Evolutionary conservation across 805 yeast species (phyloP).

Genomic region (Sugiyamaella boreocaroliniensis): DNA sequence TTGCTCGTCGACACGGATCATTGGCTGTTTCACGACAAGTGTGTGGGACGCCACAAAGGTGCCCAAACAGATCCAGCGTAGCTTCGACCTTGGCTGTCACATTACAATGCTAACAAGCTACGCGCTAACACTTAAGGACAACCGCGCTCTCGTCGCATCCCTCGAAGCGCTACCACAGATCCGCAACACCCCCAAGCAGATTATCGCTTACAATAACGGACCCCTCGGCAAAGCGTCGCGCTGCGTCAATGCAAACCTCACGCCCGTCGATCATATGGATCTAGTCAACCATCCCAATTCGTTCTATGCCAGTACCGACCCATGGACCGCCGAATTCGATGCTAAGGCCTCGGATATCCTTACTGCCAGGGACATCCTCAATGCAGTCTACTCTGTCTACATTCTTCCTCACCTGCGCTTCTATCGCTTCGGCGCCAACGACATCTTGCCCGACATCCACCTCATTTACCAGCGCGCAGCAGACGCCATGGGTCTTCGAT

Average conservation of each 20-base stretch:
- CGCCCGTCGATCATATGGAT: conserved; percentile 8
- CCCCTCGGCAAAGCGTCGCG: conserved; percentile 8
- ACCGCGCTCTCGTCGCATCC: background rate
- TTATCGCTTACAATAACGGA: conserved; percentile 11
- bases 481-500: conserved; percentile 3
- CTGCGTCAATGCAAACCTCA: conserved; percentile 4
- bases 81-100: conserved; percentile 1
- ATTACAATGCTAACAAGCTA: conserved; percentile 1
- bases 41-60: conserved; percentile 4
- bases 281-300: conserved; percentile 3
- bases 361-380: background rate
- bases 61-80: background rate
- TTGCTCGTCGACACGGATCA: background rate
- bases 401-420: conserved; percentile 1
- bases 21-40: conserved; percentile 4
- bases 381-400: background rate
- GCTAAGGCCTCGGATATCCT: background rate
- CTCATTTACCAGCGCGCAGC: background rate
- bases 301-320: background rate
- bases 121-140: conserved; percentile 7
- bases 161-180: background rate
- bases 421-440: conserved; percentile 1
- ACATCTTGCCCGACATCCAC: background rate
- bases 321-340: background rate
- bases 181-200: background rate